phyloP scores from a whole-genome alignment of 2,329 filamentous ascomycete genomes.

The Chaetomium strumarium region DNA sequence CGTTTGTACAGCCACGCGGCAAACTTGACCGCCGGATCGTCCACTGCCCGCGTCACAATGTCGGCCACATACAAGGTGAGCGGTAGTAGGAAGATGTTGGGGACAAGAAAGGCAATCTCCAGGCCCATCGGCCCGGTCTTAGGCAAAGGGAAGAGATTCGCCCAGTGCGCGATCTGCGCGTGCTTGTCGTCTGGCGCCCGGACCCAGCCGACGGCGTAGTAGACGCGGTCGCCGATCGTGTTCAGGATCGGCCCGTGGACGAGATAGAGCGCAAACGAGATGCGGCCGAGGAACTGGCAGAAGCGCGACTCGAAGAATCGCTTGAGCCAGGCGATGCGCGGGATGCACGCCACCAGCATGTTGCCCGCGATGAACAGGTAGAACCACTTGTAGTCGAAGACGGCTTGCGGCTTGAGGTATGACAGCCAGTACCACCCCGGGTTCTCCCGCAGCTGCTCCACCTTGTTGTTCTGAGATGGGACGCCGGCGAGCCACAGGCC shows the following conservation, averaged over 20 bases:
- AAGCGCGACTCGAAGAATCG: constrained; percentile 52
- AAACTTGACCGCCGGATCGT: constrained; percentile 55
- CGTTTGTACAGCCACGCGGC: constrained; percentile 51
- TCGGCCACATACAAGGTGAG: constrained; percentile 55
- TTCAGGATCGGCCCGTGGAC: constrained; percentile 58
- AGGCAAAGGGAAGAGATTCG: constrained; percentile 49
- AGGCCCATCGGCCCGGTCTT: constrained; percentile 53
- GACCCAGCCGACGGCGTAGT: constrained; percentile 53
- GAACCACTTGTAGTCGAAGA: constrained; percentile 63
- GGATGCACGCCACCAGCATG: constrained; percentile 49
- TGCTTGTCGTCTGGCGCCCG: constrained; percentile 33
- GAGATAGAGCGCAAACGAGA: constrained; percentile 59
- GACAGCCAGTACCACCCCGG: constrained; percentile 58
- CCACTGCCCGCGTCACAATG: constrained; percentile 48
- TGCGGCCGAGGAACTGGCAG: constrained; percentile 56
- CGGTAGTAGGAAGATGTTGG: constrained; percentile 55
- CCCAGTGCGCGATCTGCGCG: constrained; percentile 50
- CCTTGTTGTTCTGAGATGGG: constrained; percentile 45
- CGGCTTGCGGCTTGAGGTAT: constrained; percentile 58
- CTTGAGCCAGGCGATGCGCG: constrained; percentile 53
- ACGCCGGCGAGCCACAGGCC: constrained; percentile 56
- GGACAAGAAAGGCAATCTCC: constrained; percentile 52
- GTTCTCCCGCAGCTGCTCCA: constrained; percentile 45
- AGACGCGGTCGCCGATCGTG: constrained; percentile 56
- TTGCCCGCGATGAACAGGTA: constrained; percentile 57